Base-by-base conservation (phyloP, 345 rosid species). In the Citrus trifoliata region DNA sequence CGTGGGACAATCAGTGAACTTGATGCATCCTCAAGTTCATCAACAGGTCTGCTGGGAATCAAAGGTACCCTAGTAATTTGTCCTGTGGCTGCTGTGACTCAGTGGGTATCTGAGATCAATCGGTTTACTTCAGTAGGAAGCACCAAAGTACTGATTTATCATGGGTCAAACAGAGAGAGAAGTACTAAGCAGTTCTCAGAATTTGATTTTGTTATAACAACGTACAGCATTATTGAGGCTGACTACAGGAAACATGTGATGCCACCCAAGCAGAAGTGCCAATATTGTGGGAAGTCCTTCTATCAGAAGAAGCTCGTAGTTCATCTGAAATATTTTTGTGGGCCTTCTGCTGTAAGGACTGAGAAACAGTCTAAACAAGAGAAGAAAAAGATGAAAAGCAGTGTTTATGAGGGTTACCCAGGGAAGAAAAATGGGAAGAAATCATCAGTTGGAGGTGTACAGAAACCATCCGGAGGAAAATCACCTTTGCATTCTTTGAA, bases 81-180 rank as follows among this genome's bases (percentile, higher is more conserved):
- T 81, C 99, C 99, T 55, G 80, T 94, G 71, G 98, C 89, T 80
- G 99, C 99, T 77, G 94, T 96, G 79, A 88, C 84, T 80, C 99
- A 94, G 81, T 96, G 99, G 99, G 88, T 84, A n/a, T 76, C 73
- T 81, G 99, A 96, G 89, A 89, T 96, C 71, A 85, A 76, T 25
- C 88, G 89, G 77, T 96, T 87, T 89, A 96, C 99, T 48, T 80
- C 86, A 33, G 82, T 77, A 56, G 97, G 97, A 85, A 92, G 98
- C 88, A 84, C 90, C 61, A 91, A 87, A 82, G 97, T 94, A 19
- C 85, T 93, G 80, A 82, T 89, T 76, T 94, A 91, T 89, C 98
- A 94, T 75, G 99, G 99, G 25, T 82, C 88, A 3, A 91, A 87
- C 30, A 88, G 97, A 84, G 94, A 79, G 82, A 91, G 79, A 85